Conservation (phyloP, 2,329 filamentous ascomycete genomes). For the Monosporascus sp. region DNA sequence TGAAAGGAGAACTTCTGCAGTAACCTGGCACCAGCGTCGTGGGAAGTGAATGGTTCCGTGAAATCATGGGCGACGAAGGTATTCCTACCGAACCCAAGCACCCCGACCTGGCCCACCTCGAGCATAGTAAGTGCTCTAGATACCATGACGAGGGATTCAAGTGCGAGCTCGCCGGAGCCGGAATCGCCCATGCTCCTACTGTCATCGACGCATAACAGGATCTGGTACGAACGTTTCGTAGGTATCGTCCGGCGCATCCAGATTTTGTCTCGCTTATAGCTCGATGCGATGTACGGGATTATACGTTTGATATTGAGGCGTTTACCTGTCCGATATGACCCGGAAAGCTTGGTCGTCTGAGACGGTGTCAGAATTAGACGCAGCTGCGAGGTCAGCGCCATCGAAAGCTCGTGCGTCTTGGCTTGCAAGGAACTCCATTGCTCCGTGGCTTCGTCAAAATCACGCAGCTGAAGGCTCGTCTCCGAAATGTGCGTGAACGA, state of each 20-base stretch:
- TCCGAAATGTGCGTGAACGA: conserved; percentile 66
- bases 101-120: conserved; percentile 87
- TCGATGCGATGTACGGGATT: conserved; percentile 97
- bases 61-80: conserved; percentile 85
- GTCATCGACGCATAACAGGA: conserved; percentile 95
- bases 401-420: conserved; percentile 77
- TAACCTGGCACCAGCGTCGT: conserved; percentile 74
- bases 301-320: conserved; percentile 99
- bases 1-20: conserved; percentile 81
- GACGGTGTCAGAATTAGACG: conserved; percentile 93
- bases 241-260: conserved; percentile 95
- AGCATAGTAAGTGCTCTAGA: conserved; percentile 84
- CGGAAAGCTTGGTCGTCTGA: conserved; percentile 90
- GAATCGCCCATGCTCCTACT: conserved; percentile 87
- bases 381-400: conserved; percentile 88
- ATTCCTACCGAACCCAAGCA: conserved; percentile 81
- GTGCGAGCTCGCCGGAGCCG: conserved; percentile 71
- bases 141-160: conserved; percentile 91
- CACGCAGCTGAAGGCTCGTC: conserved; percentile 36
- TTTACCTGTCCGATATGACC: conserved; percentile 95
- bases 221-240: conserved; percentile 92
- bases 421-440: conserved; percentile 84
- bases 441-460: conserved; percentile 55
- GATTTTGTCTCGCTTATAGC: conserved; percentile 99
- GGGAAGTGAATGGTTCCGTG: conserved; percentile 69